phyloP scores from a whole-genome alignment of 768 basidiomycete species.

The Kwoniella botswanensis region DNA sequence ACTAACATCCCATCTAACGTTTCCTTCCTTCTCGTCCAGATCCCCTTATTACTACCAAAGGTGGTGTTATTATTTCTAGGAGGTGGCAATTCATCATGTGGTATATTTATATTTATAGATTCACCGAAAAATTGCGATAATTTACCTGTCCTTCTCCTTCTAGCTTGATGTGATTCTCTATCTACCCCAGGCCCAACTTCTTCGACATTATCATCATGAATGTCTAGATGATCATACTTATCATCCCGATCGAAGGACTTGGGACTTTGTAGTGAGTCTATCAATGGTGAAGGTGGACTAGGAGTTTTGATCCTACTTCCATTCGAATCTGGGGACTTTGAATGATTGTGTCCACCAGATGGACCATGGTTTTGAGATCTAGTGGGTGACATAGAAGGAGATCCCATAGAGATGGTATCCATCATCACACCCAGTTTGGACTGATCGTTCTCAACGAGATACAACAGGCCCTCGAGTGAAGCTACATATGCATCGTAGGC shows the following conservation, averaged over 20 bases:
- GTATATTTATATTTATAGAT: constrained; percentile 5
- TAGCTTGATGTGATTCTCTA: constrained; percentile 18
- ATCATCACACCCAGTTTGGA: constrained; percentile 26
- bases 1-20: constrained; percentile 30
- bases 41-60: not conserved
- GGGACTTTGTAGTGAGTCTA: constrained; percentile 14
- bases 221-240: not conserved
- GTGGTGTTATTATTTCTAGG: constrained; percentile 3
- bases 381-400: not conserved
- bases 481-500: constrained; percentile 30
- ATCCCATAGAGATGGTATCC: constrained; percentile 20
- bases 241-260: not conserved
- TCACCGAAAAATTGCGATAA: constrained; percentile 39
- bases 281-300: constrained; percentile 18
- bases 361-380: not conserved
- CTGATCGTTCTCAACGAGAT: constrained; percentile 35
- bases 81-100: constrained; percentile 1
- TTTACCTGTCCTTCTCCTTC: constrained; percentile 34
- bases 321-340: not conserved
- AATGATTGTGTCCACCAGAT: not conserved
- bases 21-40: constrained; percentile 17
- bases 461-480: constrained; percentile 30
- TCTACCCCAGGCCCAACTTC: not conserved
- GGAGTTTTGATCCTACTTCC: not conserved
- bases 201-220: not conserved